These are phyloP conservation scores for Scutellaria galericulata DNA, from an alignment of 257 asterid genomes.

Conservation along the genomic window DNA sequence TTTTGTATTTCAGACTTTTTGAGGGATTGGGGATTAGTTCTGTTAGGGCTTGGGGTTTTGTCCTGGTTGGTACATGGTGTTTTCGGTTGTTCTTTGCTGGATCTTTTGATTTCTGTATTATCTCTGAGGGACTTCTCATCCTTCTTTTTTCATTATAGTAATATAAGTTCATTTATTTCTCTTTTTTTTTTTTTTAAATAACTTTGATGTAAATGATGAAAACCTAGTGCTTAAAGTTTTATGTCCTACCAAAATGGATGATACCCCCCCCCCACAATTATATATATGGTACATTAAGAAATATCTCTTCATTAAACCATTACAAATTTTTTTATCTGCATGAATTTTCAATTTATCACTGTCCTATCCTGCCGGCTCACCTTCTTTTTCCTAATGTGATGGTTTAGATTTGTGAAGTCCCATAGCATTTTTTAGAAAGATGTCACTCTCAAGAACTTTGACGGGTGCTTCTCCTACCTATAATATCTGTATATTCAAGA, in stretches of 20 bases:
- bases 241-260: background rate
- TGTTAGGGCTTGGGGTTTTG: too few species aligned
- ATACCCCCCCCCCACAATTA: too few species aligned
- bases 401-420: constrained; percentile 15
- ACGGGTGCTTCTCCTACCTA: constrained; percentile 8
- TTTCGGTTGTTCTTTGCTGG: too few species aligned
- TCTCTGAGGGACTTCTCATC: too few species aligned
- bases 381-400: background rate
- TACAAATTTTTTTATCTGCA: background rate
- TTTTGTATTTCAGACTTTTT: too few species aligned
- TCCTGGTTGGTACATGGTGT: too few species aligned
- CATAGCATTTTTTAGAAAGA: constrained; percentile 5
- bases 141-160: too few species aligned
- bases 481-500: background rate
- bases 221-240: constrained; percentile 12
- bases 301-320: background rate
- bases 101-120: too few species aligned
- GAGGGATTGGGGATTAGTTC: too few species aligned
- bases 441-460: constrained; percentile 5
- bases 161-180: too few species aligned
- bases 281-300: background rate
- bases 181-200: too few species aligned
- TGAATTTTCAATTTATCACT: constrained; percentile 11
- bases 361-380: constrained; percentile 3
- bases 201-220: background rate